These are phyloP conservation scores for Cryphonectria japonica DNA, from an alignment of 2,329 filamentous ascomycete genomes.

Conservation along the genomic window DNA sequence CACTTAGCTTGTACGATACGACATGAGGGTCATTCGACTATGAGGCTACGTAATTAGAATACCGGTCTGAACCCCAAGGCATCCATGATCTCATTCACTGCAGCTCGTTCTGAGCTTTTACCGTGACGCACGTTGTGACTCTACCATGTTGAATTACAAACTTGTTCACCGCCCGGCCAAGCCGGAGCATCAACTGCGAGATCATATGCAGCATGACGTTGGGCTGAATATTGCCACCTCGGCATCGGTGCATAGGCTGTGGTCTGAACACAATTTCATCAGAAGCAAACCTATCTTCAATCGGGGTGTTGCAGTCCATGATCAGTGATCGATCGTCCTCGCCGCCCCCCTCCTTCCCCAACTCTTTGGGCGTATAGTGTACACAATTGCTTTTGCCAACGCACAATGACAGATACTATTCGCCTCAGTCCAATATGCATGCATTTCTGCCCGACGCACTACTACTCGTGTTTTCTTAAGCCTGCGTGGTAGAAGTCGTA, in stretches of 20 bases:
- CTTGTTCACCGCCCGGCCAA: not conserved
- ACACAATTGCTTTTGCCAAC: not conserved
- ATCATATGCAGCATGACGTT: not conserved
- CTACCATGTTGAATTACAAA: not conserved
- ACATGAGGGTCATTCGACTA: slow-evolving; percentile 20
- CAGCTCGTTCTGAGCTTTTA: not conserved
- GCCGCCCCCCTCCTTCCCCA: not conserved
- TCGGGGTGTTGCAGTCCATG: not conserved
- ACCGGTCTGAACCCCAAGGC: slow-evolving; percentile 9
- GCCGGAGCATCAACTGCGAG: not conserved
- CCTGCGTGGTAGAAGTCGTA: not conserved
- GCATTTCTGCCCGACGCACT: not conserved
- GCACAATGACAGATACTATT: not conserved
- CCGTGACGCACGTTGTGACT: not conserved
- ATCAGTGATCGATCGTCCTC: not conserved
- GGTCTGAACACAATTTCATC: not conserved
- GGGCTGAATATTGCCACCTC: not conserved
- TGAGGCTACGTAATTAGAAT: slow-evolving; percentile 23
- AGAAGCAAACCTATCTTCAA: not conserved
- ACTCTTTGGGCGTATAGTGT: not conserved
- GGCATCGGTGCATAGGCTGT: not conserved
- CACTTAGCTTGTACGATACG: slow-evolving; percentile 40
- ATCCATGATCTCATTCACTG: not conserved
- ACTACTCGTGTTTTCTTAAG: not conserved
- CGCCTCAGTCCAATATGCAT: not conserved